Percentiles rank a stretch among this genome's conserved stretches.
Conservation (phyloP, 768 basidiomycete species). For the Collybiopsis confluens region DNA sequence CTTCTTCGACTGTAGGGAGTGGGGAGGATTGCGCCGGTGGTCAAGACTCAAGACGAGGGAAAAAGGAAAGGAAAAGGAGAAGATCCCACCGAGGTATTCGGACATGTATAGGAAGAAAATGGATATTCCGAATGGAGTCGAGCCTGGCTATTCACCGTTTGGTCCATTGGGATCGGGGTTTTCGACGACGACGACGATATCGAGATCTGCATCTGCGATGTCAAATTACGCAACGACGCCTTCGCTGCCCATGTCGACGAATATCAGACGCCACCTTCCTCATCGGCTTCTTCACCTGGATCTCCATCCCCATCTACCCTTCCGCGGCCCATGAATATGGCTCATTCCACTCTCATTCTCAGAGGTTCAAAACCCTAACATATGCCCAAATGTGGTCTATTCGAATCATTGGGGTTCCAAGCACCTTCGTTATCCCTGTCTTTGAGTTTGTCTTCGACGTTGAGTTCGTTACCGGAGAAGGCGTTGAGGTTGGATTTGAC, state of each 20-base stretch:
- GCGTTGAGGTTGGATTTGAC: slow-evolving; percentile 91
- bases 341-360: slow-evolving; percentile 30
- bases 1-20: slow-evolving; percentile 43
- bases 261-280: background rate
- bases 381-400: slow-evolving; percentile 92
- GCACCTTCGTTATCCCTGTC: slow-evolving; percentile 20
- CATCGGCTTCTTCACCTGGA: background rate
- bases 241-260: too few relatives aligned
- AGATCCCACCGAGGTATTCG: slow-evolving; percentile 60
- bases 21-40: slow-evolving; percentile 64
- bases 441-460: background rate
- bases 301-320: background rate
- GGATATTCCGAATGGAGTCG: slow-evolving; percentile 54
- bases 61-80: background rate
- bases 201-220: background rate
- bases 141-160: slow-evolving; percentile 45
- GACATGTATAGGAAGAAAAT: slow-evolving; percentile 75
- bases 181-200: background rate
- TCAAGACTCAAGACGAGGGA: too few relatives aligned
- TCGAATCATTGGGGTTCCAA: slow-evolving; percentile 80
- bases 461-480: slow-evolving; percentile 40
- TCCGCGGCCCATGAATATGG: too few relatives aligned
- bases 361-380: slow-evolving; percentile 74
- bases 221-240: background rate
- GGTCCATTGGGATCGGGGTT: too few relatives aligned